Evolutionary conservation across 1,284 basidiomycete genomes (phyloP).

Genomic region (Irpex sp.): DNA sequence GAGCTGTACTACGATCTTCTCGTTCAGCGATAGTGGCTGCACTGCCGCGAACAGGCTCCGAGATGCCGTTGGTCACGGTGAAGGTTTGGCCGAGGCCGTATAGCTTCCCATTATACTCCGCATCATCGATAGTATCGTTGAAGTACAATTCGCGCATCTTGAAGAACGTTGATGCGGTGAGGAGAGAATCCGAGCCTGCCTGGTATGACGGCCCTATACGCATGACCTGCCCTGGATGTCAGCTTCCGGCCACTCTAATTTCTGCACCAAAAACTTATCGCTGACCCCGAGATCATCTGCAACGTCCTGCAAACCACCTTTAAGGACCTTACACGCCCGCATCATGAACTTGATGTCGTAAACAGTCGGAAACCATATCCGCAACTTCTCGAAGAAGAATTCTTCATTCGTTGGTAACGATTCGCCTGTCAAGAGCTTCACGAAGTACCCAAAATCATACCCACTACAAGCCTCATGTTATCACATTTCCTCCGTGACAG

Average conservation of each 20-base stretch:
- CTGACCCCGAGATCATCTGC: constrained; percentile 88
- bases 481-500: not conserved
- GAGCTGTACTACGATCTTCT: constrained; percentile 57
- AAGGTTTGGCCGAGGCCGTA: constrained; percentile 79
- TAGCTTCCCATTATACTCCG: constrained; percentile 71
- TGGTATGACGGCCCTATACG: constrained; percentile 94
- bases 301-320: constrained; percentile 94
- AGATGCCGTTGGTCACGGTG: constrained; percentile 57
- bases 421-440: constrained; percentile 89
- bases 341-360: constrained; percentile 99
- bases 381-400: constrained; percentile 86
- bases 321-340: constrained; percentile 83
- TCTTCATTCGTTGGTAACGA: constrained; percentile 89
- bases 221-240: constrained; percentile 53
- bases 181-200: constrained; percentile 92
- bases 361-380: constrained; percentile 94
- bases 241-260: not conserved
- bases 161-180: constrained; percentile 95
- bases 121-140: constrained; percentile 80
- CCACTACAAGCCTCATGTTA: constrained; percentile 55
- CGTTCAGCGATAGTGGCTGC: constrained; percentile 71
- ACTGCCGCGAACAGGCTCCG: constrained; percentile 62
- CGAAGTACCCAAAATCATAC: constrained; percentile 98
- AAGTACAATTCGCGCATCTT: constrained; percentile 93
- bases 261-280: constrained; percentile 3